Percentiles rank a stretch among this genome's conserved stretches.
Evolutionary conservation across 2,329 filamentous ascomycete genomes (phyloP).

Genomic region (Fusarium euwallaceae): DNA sequence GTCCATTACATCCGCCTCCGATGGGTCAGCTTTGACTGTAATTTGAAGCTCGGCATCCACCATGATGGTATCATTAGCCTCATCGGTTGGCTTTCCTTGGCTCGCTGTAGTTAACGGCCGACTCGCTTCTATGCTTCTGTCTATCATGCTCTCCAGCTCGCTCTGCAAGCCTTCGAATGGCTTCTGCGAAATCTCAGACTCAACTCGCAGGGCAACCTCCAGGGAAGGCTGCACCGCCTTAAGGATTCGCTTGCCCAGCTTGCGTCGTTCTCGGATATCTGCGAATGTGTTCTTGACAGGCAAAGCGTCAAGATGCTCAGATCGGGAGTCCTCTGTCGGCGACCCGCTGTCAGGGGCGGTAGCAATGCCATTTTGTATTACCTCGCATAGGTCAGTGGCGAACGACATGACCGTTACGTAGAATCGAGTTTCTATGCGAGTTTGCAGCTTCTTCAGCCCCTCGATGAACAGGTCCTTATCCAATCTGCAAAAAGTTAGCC

Average conservation of each 20-base stretch:
- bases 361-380: conserved; percentile 67
- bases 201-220: conserved; percentile 81
- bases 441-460: conserved; percentile 64
- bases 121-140: conserved; percentile 72
- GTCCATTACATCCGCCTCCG: conserved; percentile 52
- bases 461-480: conserved; percentile 73
- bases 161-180: conserved; percentile 77
- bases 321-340: conserved; percentile 45
- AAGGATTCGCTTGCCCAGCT: conserved; percentile 89
- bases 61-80: conserved; percentile 64
- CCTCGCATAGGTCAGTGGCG: conserved; percentile 67
- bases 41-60: conserved; percentile 64
- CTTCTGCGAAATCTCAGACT: conserved; percentile 82
- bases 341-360: conserved; percentile 50
- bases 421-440: conserved; percentile 66
- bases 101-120: conserved; percentile 55
- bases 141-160: conserved; percentile 80
- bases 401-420: conserved; percentile 72
- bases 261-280: conserved; percentile 85
- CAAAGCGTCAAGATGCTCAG: conserved; percentile 60
- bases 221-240: conserved; percentile 84
- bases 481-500: conserved; percentile 65
- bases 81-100: conserved; percentile 55
- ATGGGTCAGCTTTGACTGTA: conserved; percentile 54
- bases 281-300: conserved; percentile 65